phyloP scores from a whole-genome alignment of 2,329 filamentous ascomycete genomes.

The Fusarium tuaranense region DNA sequence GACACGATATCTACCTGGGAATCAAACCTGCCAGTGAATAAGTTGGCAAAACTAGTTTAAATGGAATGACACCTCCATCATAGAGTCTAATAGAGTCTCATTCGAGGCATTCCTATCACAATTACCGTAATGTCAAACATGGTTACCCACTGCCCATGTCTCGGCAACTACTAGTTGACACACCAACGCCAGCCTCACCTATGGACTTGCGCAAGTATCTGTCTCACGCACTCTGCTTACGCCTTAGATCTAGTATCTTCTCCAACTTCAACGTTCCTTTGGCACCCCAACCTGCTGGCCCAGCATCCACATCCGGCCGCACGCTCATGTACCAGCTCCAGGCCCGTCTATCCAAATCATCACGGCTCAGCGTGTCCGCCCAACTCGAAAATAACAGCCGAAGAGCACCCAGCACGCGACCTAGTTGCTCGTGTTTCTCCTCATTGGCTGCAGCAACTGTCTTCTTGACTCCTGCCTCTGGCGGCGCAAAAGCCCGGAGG shows the following conservation, averaged over 20 bases:
- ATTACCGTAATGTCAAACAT: neutral
- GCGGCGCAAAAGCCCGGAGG: slow-evolving; percentile 68
- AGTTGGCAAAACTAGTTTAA: neutral
- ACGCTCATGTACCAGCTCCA: slow-evolving; percentile 87
- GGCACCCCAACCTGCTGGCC: slow-evolving; percentile 84
- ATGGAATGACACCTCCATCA: neutral
- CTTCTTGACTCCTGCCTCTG: slow-evolving; percentile 37
- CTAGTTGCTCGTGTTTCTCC: slow-evolving; percentile 77
- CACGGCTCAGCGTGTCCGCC: slow-evolving; percentile 69
- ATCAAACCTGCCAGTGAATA: neutral
- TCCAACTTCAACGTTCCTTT: slow-evolving; percentile 77
- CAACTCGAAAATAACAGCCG: slow-evolving; percentile 81
- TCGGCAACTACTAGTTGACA: neutral
- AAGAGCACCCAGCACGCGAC: slow-evolving; percentile 76
- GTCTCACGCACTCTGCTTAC: slow-evolving; percentile 33
- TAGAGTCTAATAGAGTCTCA: neutral
- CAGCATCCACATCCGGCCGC: slow-evolving; percentile 79
- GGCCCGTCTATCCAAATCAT: slow-evolving; percentile 79
- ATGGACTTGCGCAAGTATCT: neutral
- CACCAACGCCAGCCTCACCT: neutral
- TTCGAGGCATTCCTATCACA: neutral
- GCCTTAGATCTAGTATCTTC: slow-evolving; percentile 72
- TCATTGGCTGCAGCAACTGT: slow-evolving; percentile 62
- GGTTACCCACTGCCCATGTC: neutral
- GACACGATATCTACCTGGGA: neutral